A percentile compares a stretch with the other conserved stretches of the same genome.
These are phyloP conservation scores for Jamesozyma piceae DNA, from an alignment of 805 yeast genomes.

Conservation along the genomic window DNA sequence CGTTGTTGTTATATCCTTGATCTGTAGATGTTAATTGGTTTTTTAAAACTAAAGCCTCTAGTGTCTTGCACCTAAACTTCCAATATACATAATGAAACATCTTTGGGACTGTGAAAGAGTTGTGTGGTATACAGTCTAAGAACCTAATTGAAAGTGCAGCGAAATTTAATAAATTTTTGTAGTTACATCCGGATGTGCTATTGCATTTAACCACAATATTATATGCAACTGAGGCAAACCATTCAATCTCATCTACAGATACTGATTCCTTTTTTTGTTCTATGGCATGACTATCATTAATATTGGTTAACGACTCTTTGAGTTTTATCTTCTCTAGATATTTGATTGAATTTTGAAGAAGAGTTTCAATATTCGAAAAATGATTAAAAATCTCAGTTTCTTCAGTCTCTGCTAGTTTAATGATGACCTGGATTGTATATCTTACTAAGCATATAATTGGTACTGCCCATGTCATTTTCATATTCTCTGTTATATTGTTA, in stretches of 20 bases:
- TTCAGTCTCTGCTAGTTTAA: slow-evolving; percentile 18
- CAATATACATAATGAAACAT: slow-evolving; percentile 23
- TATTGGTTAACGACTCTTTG: slow-evolving; percentile 3
- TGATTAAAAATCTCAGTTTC: slow-evolving; percentile 1
- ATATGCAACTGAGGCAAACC: slow-evolving; percentile 34
- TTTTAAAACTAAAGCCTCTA: not conserved
- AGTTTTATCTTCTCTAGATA: slow-evolving; percentile 10
- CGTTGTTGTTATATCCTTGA: not conserved
- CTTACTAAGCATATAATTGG: slow-evolving; percentile 21
- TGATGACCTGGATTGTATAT: slow-evolving; percentile 27
- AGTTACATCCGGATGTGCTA: slow-evolving; percentile 4
- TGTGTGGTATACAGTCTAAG: slow-evolving; percentile 12
- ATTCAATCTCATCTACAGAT: slow-evolving; percentile 31
- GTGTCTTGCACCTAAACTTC: slow-evolving; percentile 14
- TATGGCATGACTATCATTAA: not conserved
- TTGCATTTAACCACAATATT: slow-evolving; percentile 26
- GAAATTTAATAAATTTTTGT: slow-evolving; percentile 11
- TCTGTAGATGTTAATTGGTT: not conserved
- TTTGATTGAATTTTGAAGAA: slow-evolving; percentile 7
- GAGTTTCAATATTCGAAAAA: slow-evolving; percentile 3
- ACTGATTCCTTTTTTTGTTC: slow-evolving; percentile 5
- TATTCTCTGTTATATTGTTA: not conserved
- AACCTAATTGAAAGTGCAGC: slow-evolving; percentile 15
- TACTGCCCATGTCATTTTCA: slow-evolving; percentile 10
- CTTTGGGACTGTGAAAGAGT: slow-evolving; percentile 14